These are phyloP conservation scores for Termitomyces sp. DNA, from an alignment of 768 basidiomycete genomes.

Conservation along the genomic window DNA sequence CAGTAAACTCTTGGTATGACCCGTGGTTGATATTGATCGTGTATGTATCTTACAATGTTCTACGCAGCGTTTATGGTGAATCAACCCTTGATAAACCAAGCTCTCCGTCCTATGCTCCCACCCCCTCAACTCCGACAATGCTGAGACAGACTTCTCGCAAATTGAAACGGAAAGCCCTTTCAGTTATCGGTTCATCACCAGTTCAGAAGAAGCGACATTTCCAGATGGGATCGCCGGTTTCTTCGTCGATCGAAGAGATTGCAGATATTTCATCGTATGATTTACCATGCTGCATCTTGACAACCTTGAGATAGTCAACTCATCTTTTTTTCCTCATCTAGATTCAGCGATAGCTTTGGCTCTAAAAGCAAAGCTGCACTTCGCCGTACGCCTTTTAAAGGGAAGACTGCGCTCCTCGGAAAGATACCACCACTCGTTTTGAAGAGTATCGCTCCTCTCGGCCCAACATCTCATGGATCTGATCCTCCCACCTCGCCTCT, in stretches of 20 bases:
- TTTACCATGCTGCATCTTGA: not conserved
- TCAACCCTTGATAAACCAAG: not conserved
- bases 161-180: constrained; percentile 4
- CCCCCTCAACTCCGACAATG: not conserved
- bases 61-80: not conserved
- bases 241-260: constrained; percentile 16
- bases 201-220: not conserved
- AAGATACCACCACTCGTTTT: constrained; percentile 13
- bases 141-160: not conserved
- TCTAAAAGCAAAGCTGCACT: not conserved
- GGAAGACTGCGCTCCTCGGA: constrained; percentile 1
- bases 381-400: not conserved
- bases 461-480: not conserved
- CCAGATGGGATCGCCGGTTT: not conserved
- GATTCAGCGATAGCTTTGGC: constrained; percentile 11
- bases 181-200: not conserved
- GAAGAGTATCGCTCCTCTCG: not conserved
- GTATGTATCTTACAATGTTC: not conserved
- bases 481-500: constrained; percentile 28
- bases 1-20: not conserved
- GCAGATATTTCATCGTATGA: constrained; percentile 19
- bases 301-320: not conserved
- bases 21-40: not conserved
- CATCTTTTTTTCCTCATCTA: not conserved
- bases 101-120: constrained; percentile 3